phyloP scores from a whole-genome alignment of 805 yeast species.

The Myxozyma vanderwaltii region DNA sequence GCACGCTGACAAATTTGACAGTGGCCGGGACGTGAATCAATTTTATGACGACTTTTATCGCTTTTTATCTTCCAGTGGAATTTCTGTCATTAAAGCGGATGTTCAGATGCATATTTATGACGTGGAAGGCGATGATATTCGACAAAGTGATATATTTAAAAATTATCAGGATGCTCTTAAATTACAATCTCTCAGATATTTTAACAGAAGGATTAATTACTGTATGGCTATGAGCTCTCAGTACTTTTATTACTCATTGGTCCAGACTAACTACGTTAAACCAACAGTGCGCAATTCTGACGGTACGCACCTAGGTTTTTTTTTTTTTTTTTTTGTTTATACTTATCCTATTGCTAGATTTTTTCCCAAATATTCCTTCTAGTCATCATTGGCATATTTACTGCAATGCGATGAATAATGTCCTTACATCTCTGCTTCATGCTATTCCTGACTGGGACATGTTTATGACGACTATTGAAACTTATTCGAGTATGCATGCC shows the following conservation, averaged over 20 bases:
- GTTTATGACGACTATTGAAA: constrained; percentile 38
- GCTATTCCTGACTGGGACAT: constrained; percentile 41
- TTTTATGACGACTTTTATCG: constrained; percentile 39
- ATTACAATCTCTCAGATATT: constrained; percentile 32
- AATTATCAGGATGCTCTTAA: constrained; percentile 38
- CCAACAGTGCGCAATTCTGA: constrained; percentile 40
- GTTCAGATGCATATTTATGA: constrained; percentile 38
- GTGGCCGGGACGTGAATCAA: constrained; percentile 27
- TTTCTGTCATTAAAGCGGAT: constrained; percentile 40
- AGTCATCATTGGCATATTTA: constrained; percentile 41
- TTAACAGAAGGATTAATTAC: constrained; percentile 37
- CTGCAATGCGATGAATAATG: constrained; percentile 37
- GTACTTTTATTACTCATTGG: constrained; percentile 28
- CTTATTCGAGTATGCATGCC: constrained; percentile 37
- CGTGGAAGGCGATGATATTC: constrained; percentile 29
- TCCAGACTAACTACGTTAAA: constrained; percentile 25
- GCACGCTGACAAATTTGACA: not conserved
- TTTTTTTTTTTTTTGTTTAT: not conserved
- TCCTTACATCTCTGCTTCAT: constrained; percentile 35
- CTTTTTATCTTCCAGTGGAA: constrained; percentile 35
- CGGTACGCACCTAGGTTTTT: not conserved
- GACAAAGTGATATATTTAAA: constrained; percentile 25
- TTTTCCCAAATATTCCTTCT: constrained; percentile 38
- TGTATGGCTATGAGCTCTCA: constrained; percentile 40
- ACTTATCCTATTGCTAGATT: constrained; percentile 26